These are phyloP conservation scores for Chlamydomonas sphaeroides DNA, from an alignment of 139 green algal species.

Conservation along the genomic window DNA sequence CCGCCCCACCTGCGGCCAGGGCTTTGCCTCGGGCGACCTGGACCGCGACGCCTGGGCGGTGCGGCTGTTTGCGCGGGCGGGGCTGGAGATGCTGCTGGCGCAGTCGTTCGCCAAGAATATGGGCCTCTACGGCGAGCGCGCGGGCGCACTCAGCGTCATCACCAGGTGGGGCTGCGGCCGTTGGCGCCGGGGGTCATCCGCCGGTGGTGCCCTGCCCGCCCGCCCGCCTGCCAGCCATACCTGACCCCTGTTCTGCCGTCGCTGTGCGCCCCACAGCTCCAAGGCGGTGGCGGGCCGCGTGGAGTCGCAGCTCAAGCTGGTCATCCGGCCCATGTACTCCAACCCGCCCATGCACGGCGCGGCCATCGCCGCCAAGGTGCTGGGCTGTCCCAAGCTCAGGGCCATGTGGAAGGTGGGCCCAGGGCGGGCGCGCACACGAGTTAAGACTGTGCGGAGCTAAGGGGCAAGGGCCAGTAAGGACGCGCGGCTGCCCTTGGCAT, in stretches of 20 bases:
- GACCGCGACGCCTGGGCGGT: conserved; percentile 75
- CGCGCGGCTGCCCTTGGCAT: too few relatives aligned
- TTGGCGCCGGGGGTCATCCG: not conserved
- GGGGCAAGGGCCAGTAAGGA: too few relatives aligned
- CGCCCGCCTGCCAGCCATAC: too few relatives aligned
- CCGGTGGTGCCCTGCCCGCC: too few relatives aligned
- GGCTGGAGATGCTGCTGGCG: conserved; percentile 44
- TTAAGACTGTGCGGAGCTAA: too few relatives aligned
- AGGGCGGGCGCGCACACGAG: too few relatives aligned
- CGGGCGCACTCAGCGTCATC: conserved; percentile 64
- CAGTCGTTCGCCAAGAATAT: conserved; percentile 85
- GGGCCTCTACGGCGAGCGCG: conserved; percentile 86
- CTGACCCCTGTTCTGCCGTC: too few relatives aligned
- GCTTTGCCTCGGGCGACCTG: conserved; percentile 83
- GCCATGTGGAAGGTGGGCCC: conserved; percentile 53
- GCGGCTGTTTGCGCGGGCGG: conserved; percentile 69
- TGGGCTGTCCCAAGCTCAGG: conserved; percentile 43
- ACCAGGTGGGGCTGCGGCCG: conserved; percentile 36
- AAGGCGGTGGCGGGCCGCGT: conserved; percentile 44
- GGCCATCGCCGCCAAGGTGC: conserved; percentile 58
- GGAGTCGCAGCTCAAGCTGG: conserved; percentile 76
- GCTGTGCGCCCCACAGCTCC: too few relatives aligned
- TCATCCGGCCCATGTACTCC: conserved; percentile 79
- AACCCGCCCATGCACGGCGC: conserved; percentile 84
- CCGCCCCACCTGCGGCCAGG: conserved; percentile 50